phyloP scores from a whole-genome alignment of 2,329 filamentous ascomycete species.

The Neurospora sp. region DNA sequence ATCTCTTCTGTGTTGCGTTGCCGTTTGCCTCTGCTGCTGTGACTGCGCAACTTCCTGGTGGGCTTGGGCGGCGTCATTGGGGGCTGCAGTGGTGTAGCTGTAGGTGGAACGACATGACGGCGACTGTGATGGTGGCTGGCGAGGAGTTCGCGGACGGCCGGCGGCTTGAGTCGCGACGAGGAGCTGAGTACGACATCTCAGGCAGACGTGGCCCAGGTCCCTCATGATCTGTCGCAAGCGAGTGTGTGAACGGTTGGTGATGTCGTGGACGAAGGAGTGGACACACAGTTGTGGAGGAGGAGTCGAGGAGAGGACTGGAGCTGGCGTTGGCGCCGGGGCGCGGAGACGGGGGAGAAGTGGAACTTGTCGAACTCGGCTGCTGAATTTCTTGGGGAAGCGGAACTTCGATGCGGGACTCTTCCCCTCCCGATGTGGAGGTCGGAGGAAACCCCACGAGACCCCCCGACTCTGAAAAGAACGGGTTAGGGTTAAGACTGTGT shows the following conservation, averaged over 20 bases:
- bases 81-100: slow-evolving; percentile 6
- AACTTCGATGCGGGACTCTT: background rate
- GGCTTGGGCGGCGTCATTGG: background rate
- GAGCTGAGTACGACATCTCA: slow-evolving; percentile 15
- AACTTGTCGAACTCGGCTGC: background rate
- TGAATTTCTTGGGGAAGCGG: background rate
- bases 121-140: background rate
- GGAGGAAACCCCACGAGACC: background rate
- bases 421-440: background rate
- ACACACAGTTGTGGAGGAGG: background rate
- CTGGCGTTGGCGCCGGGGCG: background rate
- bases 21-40: background rate
- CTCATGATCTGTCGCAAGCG: slow-evolving; percentile 9
- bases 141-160: background rate
- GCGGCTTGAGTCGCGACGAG: slow-evolving; percentile 8
- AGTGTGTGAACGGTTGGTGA: background rate
- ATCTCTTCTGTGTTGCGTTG: background rate
- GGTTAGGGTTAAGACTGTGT: background rate
- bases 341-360: background rate
- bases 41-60: background rate
- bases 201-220: slow-evolving; percentile 16
- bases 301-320: background rate
- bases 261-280: background rate
- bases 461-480: background rate
- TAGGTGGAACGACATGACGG: slow-evolving; percentile 2